These are phyloP conservation scores for Microstroma glucosiphilum DNA, from an alignment of 1,284 basidiomycete genomes.

Conservation along the genomic window DNA sequence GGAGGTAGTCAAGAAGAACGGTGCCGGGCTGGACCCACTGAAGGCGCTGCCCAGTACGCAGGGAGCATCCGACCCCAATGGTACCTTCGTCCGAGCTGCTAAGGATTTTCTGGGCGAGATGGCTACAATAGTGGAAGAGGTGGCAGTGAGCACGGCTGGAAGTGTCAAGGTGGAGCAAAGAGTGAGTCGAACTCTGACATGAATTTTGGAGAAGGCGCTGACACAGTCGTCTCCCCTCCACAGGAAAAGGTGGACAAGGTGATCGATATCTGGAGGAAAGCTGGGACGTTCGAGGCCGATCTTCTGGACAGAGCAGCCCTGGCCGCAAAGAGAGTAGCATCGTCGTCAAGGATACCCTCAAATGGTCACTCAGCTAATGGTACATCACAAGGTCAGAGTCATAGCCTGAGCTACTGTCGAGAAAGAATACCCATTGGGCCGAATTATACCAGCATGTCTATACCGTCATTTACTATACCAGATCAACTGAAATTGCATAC, in stretches of 20 bases:
- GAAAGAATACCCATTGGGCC: neutral
- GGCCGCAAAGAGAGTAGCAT: neutral
- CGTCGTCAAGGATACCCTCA: neutral
- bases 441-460: neutral
- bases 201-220: neutral
- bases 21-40: conserved; percentile 15
- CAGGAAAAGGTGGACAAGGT: conserved; percentile 37
- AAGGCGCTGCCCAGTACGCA: conserved; percentile 10
- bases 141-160: conserved; percentile 20
- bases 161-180: conserved; percentile 21
- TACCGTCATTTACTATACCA: neutral
- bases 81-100: conserved; percentile 19
- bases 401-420: neutral
- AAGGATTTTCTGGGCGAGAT: conserved; percentile 16
- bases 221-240: neutral
- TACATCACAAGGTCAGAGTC: conserved; percentile 1
- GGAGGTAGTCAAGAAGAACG: conserved; percentile 24
- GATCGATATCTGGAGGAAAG: conserved; percentile 34
- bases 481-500: conserved; percentile 3
- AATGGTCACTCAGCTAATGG: neutral
- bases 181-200: conserved; percentile 12
- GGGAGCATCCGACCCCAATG: conserved; percentile 8
- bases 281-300: conserved; percentile 23
- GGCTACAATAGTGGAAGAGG: conserved; percentile 18
- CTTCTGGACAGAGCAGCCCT: conserved; percentile 13